Percentiles rank a stretch among this genome's conserved stretches.
phyloP scores from a whole-genome alignment of 108 stramenopile species.

The Pelagomonas calceolata region DNA sequence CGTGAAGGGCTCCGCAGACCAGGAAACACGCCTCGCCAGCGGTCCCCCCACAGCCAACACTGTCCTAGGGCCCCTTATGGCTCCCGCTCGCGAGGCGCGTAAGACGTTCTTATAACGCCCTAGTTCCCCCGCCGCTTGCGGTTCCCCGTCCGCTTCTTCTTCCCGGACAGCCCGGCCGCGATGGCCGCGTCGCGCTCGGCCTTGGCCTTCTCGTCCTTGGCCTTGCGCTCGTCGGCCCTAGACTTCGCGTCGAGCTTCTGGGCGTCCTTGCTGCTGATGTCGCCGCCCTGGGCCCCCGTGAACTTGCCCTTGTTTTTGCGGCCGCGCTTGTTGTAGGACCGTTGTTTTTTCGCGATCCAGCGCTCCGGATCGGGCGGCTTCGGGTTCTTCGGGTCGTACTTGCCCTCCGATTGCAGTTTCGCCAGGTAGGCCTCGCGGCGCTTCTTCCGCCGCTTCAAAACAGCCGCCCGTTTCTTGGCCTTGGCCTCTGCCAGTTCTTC shows the following conservation, averaged over 20 bases:
- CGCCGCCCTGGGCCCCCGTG: constrained; percentile 62
- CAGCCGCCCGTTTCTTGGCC: background rate
- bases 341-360: constrained; percentile 84
- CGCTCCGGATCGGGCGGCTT: constrained; percentile 84
- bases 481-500: background rate
- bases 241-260: constrained; percentile 81
- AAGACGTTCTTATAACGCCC: too few relatives aligned
- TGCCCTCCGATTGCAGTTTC: constrained; percentile 23
- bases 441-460: background rate
- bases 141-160: too few relatives aligned
- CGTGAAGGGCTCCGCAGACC: too few relatives aligned
- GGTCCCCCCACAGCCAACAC: too few relatives aligned
- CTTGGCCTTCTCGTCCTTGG: too few relatives aligned
- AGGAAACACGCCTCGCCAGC: too few relatives aligned
- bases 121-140: too few relatives aligned
- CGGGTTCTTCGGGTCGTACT: constrained; percentile 62
- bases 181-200: too few relatives aligned
- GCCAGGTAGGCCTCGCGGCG: constrained; percentile 10
- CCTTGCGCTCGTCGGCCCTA: too few relatives aligned
- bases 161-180: too few relatives aligned
- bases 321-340: constrained; percentile 64
- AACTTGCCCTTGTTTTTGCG: constrained; percentile 42
- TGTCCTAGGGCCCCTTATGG: too few relatives aligned
- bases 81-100: too few relatives aligned
- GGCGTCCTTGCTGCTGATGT: constrained; percentile 63